phyloP scores from a whole-genome alignment of 139 green algal species.

The Chlorella sp. region DNA sequence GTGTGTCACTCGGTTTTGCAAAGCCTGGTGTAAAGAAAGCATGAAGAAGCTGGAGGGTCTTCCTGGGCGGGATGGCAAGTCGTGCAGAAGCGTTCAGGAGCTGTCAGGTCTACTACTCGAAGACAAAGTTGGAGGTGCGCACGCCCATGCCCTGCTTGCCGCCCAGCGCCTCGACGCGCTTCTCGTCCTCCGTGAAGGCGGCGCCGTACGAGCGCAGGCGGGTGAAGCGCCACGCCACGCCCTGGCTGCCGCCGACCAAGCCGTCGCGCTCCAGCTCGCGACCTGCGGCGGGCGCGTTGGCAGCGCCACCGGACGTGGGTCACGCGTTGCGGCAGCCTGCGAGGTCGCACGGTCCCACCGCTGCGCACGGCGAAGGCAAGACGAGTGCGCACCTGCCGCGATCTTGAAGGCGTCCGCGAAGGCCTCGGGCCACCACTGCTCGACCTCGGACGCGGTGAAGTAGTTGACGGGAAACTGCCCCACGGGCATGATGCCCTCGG shows the following conservation, averaged over 20 bases:
- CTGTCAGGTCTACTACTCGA: no score
- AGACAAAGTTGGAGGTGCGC: background rate
- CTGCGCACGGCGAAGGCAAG: no score
- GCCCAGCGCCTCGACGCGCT: background rate
- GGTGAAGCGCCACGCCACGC: slow-evolving; percentile 9
- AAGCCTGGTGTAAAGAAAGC: no score
- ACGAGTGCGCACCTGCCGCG: background rate
- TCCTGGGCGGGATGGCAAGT: no score
- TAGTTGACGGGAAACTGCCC: slow-evolving; percentile 87
- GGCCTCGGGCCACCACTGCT: slow-evolving; percentile 70
- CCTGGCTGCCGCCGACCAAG: background rate
- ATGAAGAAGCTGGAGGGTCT: no score
- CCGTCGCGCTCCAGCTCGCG: background rate
- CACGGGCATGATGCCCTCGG: slow-evolving; percentile 29
- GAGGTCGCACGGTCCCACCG: no score
- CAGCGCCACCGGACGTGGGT: no score
- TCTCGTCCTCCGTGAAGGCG: background rate
- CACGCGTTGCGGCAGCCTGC: no score
- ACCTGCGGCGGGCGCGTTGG: no score
- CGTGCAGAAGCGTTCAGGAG: no score
- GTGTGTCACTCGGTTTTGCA: no score
- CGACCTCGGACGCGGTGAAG: slow-evolving; percentile 76
- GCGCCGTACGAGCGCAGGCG: background rate
- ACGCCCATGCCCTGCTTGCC: background rate
- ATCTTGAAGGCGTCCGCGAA: slow-evolving; percentile 22